Percentiles rank a stretch among this genome's conserved stretches.
phyloP scores from a whole-genome alignment of 805 yeast species.

The Kodamaea nitidulidarum region DNA sequence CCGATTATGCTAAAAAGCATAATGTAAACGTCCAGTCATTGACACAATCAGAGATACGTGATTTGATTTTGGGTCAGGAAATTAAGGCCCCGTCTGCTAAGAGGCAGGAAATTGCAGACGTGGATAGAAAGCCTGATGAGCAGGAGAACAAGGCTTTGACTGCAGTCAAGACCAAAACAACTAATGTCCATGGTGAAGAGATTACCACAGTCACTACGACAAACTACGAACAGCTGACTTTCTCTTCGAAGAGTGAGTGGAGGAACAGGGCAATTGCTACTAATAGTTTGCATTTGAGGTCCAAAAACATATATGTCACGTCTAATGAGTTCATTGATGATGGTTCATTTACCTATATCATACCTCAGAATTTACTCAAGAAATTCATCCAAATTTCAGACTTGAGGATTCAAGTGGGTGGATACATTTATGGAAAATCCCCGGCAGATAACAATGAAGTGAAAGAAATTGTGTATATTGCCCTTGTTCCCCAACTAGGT shows the following conservation, averaged over 20 bases:
- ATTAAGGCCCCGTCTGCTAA: slow-evolving; percentile 84
- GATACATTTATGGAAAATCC: slow-evolving; percentile 72
- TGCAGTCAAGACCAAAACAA: slow-evolving; percentile 77
- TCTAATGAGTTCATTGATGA: slow-evolving; percentile 50
- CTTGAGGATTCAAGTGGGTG: slow-evolving; percentile 77
- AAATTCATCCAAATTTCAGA: slow-evolving; percentile 81
- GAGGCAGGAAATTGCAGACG: slow-evolving; percentile 78
- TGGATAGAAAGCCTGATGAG: slow-evolving; percentile 46
- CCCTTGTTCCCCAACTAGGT: slow-evolving; percentile 85
- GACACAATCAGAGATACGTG: slow-evolving; percentile 91
- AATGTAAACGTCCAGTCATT: slow-evolving; percentile 81
- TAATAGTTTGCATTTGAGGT: slow-evolving; percentile 63
- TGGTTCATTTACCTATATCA: slow-evolving; percentile 59
- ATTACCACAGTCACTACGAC: slow-evolving; percentile 91
- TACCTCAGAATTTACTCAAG: slow-evolving; percentile 78
- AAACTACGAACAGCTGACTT: slow-evolving; percentile 78
- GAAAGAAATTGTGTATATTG: slow-evolving; percentile 74
- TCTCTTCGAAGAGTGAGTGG: slow-evolving; percentile 88
- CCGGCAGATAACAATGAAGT: slow-evolving; percentile 68
- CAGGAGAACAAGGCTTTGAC: slow-evolving; percentile 53
- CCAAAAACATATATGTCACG: slow-evolving; percentile 67
- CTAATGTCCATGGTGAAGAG: slow-evolving; percentile 94
- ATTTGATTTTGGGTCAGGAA: slow-evolving; percentile 90
- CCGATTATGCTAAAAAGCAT: slow-evolving; percentile 80
- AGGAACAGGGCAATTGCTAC: slow-evolving; percentile 79